Evolutionary conservation across 176 grass and related monocot genomes (phyloP).

Genomic region (Juncus effusus): DNA sequence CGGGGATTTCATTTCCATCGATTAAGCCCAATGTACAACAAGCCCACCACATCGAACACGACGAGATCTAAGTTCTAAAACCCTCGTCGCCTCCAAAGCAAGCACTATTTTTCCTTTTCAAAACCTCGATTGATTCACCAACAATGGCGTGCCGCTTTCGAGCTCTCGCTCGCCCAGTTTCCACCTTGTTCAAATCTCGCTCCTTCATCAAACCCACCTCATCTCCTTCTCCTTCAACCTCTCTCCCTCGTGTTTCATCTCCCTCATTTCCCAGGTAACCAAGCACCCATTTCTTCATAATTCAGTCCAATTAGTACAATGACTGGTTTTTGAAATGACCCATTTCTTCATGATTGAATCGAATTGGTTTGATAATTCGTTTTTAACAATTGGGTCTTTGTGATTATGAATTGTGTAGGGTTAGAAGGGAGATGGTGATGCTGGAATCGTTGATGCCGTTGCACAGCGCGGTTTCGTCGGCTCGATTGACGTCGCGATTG

Average conservation of each 20-base stretch:
- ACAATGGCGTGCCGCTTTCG: slow-evolving; percentile 72
- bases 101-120: too few species aligned
- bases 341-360: too few species aligned
- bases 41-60: too few species aligned
- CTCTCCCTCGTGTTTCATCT: slow-evolving; percentile 31
- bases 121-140: neutral
- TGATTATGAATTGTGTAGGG: slow-evolving; percentile 4
- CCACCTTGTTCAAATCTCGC: slow-evolving; percentile 39
- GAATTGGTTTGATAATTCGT: too few species aligned
- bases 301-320: too few species aligned
- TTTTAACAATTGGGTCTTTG: too few species aligned
- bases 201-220: slow-evolving; percentile 17
- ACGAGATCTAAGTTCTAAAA: too few species aligned
- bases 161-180: slow-evolving; percentile 54
- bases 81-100: neutral
- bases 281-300: too few species aligned
- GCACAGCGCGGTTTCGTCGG: slow-evolving; percentile 78
- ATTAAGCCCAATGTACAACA: too few species aligned
- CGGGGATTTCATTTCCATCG: too few species aligned
- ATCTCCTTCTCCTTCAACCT: slow-evolving; percentile 24
- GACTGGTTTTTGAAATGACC: too few species aligned
- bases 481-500: slow-evolving; percentile 78
- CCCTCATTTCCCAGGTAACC: slow-evolving; percentile 36
- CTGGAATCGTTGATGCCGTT: slow-evolving; percentile 64
- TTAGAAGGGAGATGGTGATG: slow-evolving; percentile 35